phyloP scores from a whole-genome alignment of 805 yeast genomes.

The Kodamaea lidongshanica region DNA sequence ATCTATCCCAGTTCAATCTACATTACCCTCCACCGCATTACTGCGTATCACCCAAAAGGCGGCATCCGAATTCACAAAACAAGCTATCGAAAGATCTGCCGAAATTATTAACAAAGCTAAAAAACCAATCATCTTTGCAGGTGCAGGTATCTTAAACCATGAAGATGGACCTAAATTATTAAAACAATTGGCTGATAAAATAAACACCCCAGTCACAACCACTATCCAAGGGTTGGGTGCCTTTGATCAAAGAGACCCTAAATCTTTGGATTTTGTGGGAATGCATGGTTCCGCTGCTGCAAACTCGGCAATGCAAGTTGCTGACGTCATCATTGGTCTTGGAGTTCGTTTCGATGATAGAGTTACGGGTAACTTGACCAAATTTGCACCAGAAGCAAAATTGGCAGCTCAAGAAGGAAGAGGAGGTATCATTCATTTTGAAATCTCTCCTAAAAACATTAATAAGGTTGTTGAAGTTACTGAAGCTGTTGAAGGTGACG shows the following conservation, averaged over 20 bases:
- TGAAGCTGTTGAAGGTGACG: conserved; percentile 96
- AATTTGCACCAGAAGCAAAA: conserved; percentile 91
- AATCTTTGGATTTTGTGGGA: conserved; percentile 92
- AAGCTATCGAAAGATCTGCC: conserved; percentile 73
- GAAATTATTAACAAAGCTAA: conserved; percentile 73
- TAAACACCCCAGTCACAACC: conserved; percentile 92
- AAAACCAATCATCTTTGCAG: conserved; percentile 84
- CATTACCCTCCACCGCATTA: conserved; percentile 71
- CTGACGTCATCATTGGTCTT: conserved; percentile 87
- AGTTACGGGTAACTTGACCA: conserved; percentile 80
- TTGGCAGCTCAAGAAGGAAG: conserved; percentile 80
- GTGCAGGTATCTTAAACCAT: conserved; percentile 80
- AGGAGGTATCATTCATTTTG: conserved; percentile 97
- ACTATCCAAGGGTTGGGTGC: conserved; percentile 92
- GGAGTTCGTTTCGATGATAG: conserved; percentile 99
- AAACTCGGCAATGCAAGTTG: conserved; percentile 86
- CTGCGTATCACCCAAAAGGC: conserved; percentile 63
- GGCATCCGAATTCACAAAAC: conserved; percentile 66
- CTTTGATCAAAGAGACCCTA: conserved; percentile 85
- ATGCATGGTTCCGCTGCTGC: conserved; percentile 98
- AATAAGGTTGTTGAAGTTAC: conserved; percentile 96
- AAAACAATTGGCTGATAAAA: conserved; percentile 82
- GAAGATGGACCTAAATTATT: conserved; percentile 74
- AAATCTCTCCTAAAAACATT: conserved; percentile 92
- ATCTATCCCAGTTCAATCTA: conserved; percentile 75